phyloP scores from a whole-genome alignment of 2,329 filamentous ascomycete genomes.

The Arthroderma sp. region DNA sequence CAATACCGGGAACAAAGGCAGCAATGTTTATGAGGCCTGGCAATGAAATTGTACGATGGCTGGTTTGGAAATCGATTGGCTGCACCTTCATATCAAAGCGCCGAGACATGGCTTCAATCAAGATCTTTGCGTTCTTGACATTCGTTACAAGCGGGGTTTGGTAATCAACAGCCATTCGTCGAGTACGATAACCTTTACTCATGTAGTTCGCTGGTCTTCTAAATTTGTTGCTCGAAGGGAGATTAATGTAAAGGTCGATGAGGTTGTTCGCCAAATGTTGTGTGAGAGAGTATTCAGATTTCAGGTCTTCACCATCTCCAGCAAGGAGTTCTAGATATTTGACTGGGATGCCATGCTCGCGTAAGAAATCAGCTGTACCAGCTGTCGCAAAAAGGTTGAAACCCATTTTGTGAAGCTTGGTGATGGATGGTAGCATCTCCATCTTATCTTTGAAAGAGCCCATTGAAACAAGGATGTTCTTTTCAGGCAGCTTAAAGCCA shows the following conservation, averaged over 20 bases:
- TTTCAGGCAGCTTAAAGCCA: slow-evolving; percentile 90
- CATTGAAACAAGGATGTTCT: slow-evolving; percentile 89
- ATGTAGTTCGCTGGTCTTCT: slow-evolving; percentile 95
- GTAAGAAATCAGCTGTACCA: slow-evolving; percentile 90
- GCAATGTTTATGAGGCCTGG: slow-evolving; percentile 67
- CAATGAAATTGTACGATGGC: slow-evolving; percentile 61
- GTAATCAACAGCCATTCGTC: slow-evolving; percentile 96
- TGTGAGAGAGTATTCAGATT: slow-evolving; percentile 91
- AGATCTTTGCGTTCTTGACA: slow-evolving; percentile 96
- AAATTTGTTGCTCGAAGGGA: slow-evolving; percentile 98
- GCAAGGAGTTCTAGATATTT: slow-evolving; percentile 85
- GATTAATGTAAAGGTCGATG: slow-evolving; percentile 97
- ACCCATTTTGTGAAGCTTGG: slow-evolving; percentile 78
- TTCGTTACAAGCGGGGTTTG: slow-evolving; percentile 96
- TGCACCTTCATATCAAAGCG: slow-evolving; percentile 76
- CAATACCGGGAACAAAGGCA: slow-evolving; percentile 66
- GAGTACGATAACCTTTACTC: slow-evolving; percentile 91
- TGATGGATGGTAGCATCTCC: slow-evolving; percentile 87
- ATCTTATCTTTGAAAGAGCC: slow-evolving; percentile 97
- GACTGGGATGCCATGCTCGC: slow-evolving; percentile 81
- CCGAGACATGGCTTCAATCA: slow-evolving; percentile 85
- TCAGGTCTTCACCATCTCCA: slow-evolving; percentile 67
- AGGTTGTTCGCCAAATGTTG: slow-evolving; percentile 95
- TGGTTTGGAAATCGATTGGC: slow-evolving; percentile 82
- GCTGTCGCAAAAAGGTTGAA: slow-evolving; percentile 95